Conservation (phyloP, 1,139 yeast genomes). For the Debaryomyces coudertii region DNA sequence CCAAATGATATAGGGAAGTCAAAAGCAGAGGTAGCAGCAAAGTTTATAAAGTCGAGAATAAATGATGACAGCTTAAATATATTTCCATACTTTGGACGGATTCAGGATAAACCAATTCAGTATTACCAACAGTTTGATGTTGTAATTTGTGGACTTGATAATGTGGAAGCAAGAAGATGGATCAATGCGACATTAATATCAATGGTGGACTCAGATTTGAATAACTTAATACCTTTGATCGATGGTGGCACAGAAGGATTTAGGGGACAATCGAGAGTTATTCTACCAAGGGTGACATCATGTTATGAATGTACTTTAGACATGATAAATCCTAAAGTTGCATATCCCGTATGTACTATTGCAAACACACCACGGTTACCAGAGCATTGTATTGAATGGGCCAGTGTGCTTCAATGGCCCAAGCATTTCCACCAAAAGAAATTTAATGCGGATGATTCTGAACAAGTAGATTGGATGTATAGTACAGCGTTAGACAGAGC, state of each 20-base stretch:
- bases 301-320: conserved; percentile 93
- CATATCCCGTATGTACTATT: conserved; percentile 91
- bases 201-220: conserved; percentile 59
- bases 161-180: conserved; percentile 91
- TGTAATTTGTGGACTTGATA: conserved; percentile 86
- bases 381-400: conserved; percentile 96
- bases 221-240: conserved; percentile 71
- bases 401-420: conserved; percentile 78
- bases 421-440: conserved; percentile 43
- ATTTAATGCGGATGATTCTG: conserved; percentile 71
- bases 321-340: conserved; percentile 67
- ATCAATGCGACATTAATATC: conserved; percentile 75
- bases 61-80: conserved; percentile 48
- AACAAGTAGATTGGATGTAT: conserved; percentile 69
- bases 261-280: conserved; percentile 87
- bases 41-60: conserved; percentile 54
- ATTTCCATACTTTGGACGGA: conserved; percentile 61
- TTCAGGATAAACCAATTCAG: conserved; percentile 69
- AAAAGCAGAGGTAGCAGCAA: conserved; percentile 81
- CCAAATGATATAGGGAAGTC: conserved; percentile 73
- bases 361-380: conserved; percentile 93
- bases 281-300: conserved; percentile 80
- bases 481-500: conserved; percentile 64
- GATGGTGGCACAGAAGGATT: conserved; percentile 98
- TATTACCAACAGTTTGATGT: conserved; percentile 73